Base-by-base conservation (phyloP, 1,284 basidiomycete species). In the Salmacisia buchloeana region DNA sequence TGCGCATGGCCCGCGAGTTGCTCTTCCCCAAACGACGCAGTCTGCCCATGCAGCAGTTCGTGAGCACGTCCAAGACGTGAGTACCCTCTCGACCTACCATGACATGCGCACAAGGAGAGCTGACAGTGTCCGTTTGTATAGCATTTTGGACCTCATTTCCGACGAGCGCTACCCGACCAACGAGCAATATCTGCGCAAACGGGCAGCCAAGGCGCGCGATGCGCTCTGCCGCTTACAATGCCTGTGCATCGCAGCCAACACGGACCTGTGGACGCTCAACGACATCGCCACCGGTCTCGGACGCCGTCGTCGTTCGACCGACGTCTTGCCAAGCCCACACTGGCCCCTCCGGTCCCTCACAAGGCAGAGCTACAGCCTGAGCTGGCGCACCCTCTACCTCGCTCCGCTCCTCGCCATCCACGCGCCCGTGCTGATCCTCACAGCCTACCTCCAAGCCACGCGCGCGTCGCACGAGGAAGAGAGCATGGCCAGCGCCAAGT, bases 1-100 rank as follows among this genome's bases (percentile, higher is more conserved):
- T 91, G 12, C 86, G 89, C 62, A 92, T 94, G 87, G 91, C 93
- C 5, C 83, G 90, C 60, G 90, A 96, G 78, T 82, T 97, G 49
- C 83, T 97, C 27, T 97, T 91, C 90, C 87, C 88, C 70, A 84
- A 86, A 62, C 87, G 90, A 65, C 84, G 85, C 63, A 84, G 85
- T 43, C 86, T 96, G 61, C 83, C 87, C 56, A 84, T 94, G 25
- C 85, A 88, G 59, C 87, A 94, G 64, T 93, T 89, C 75, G 87
- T 91, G 21, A 80, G 83, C 13, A 84, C 94, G 58, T 89, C 89
- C n/a, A 93, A 97, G 80, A 93, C 91, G 91, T 94, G 80, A 72
- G 85, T 80, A 13, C 10, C 7, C 13, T 35, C n/a, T 46, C 45
- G 45, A 18, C 9, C 25, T 9, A n/a, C 45, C 25, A 12, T n/a